Conservation (phyloP, 2,329 filamentous ascomycete species). For the Graphilbum fragrans region DNA sequence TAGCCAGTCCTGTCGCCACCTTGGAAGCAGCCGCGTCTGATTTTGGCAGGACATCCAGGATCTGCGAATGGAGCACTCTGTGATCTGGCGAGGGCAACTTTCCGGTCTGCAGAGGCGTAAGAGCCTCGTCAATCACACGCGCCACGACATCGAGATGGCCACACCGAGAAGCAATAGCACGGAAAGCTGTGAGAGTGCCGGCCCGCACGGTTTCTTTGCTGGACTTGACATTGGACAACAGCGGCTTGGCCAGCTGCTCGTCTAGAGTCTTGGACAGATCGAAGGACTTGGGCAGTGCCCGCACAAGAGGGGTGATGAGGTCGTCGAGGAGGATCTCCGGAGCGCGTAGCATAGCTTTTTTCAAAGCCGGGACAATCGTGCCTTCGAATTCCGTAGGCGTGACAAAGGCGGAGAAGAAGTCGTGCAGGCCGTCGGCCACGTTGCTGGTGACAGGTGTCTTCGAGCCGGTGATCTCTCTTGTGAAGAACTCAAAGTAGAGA, state of each 20-base stretch:
- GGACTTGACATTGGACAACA: conserved; percentile 86
- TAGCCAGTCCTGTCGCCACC: conserved; percentile 52
- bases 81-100: conserved; percentile 82
- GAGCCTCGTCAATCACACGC: conserved; percentile 64
- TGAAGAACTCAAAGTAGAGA: conserved; percentile 71
- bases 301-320: conserved; percentile 61
- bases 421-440: conserved; percentile 58
- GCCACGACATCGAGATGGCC: conserved; percentile 44
- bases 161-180: conserved; percentile 51
- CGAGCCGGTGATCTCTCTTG: conserved; percentile 74
- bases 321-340: conserved; percentile 82
- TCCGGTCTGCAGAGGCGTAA: conserved; percentile 66
- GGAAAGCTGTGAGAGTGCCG: conserved; percentile 65
- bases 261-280: conserved; percentile 69
- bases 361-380: conserved; percentile 67
- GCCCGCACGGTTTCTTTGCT: conserved; percentile 67
- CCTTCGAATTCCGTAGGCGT: conserved; percentile 62
- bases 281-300: conserved; percentile 53
- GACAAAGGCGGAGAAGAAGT: conserved; percentile 73
- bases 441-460: conserved; percentile 58
- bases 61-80: conserved; percentile 68
- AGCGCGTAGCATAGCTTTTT: conserved; percentile 78
- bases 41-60: conserved; percentile 54
- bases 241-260: conserved; percentile 66
- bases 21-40: conserved; percentile 52